Conservation (phyloP, 2,329 filamentous ascomycete species). For the Biscogniauxia sp. region DNA sequence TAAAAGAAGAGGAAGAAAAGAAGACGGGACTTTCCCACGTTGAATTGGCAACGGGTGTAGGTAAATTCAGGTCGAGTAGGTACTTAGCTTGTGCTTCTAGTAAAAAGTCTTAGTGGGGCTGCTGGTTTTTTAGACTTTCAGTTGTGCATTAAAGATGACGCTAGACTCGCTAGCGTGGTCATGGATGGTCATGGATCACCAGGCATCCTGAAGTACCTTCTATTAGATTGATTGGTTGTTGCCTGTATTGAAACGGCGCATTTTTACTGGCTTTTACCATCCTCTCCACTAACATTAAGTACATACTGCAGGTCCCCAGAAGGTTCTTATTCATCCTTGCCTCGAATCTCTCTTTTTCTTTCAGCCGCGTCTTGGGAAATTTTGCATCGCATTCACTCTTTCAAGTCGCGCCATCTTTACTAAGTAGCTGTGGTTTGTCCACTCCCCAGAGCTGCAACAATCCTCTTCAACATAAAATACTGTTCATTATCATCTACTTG, state of each 20-base stretch:
- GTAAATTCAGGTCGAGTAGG: too few relatives aligned
- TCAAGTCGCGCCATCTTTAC: slow-evolving; percentile 1
- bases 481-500: slow-evolving; percentile 3
- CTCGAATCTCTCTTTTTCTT: slow-evolving; percentile 6
- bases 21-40: too few relatives aligned
- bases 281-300: background rate
- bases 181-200: background rate
- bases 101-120: slow-evolving; percentile 21
- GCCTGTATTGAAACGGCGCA: too few relatives aligned
- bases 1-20: too few relatives aligned
- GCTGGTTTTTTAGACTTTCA: background rate
- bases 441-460: slow-evolving; percentile 11
- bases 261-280: too few relatives aligned
- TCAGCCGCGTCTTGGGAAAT: slow-evolving; percentile 25
- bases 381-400: slow-evolving; percentile 23
- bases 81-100: slow-evolving; percentile 1
- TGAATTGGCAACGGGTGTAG: too few relatives aligned
- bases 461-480: background rate
- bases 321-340: background rate
- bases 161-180: background rate
- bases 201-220: too few relatives aligned
- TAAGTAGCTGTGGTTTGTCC: slow-evolving; percentile 9
- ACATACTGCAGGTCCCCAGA: background rate
- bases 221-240: too few relatives aligned
- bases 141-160: background rate